phyloP scores from a whole-genome alignment of 1,284 basidiomycete species.

The Sporisorium sorghi region DNA sequence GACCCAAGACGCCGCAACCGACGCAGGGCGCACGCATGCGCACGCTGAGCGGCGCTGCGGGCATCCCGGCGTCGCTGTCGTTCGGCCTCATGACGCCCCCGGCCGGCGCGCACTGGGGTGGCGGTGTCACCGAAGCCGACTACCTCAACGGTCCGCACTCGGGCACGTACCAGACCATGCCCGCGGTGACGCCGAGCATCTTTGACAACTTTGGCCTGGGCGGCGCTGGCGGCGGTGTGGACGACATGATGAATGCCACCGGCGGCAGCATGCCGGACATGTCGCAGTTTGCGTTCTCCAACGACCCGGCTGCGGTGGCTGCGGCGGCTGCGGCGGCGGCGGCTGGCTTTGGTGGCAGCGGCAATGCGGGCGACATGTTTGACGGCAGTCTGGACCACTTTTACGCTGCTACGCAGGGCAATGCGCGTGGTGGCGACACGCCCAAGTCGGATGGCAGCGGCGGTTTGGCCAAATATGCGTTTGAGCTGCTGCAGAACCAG shows the following conservation, averaged over 20 bases:
- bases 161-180: constrained; percentile 19
- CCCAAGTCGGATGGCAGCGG: constrained; percentile 37
- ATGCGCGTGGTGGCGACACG: not conserved
- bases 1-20: constrained; percentile 30
- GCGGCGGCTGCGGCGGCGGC: not conserved
- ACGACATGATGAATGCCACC: constrained; percentile 18
- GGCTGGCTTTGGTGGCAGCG: constrained; percentile 2
- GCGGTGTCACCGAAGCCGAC: constrained; percentile 10
- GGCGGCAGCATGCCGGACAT: constrained; percentile 18
- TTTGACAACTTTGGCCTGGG: constrained; percentile 43
- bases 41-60: constrained; percentile 27
- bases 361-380: constrained; percentile 7
- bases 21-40: constrained; percentile 21
- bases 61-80: constrained; percentile 30
- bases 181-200: constrained; percentile 40
- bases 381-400: constrained; percentile 16
- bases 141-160: constrained; percentile 37
- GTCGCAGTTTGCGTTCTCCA: constrained; percentile 18
- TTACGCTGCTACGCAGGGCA: constrained; percentile 3
- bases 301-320: no score
- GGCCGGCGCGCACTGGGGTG: constrained; percentile 14
- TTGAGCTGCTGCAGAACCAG: constrained; percentile 49
- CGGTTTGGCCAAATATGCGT: constrained; percentile 38
- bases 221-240: constrained; percentile 6
- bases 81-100: constrained; percentile 44